Evolutionary conservation across 2,329 filamentous ascomycete genomes (phyloP), one percentile per base, ranked within the genome.

Genomic region (Geosmithia flava): DNA sequence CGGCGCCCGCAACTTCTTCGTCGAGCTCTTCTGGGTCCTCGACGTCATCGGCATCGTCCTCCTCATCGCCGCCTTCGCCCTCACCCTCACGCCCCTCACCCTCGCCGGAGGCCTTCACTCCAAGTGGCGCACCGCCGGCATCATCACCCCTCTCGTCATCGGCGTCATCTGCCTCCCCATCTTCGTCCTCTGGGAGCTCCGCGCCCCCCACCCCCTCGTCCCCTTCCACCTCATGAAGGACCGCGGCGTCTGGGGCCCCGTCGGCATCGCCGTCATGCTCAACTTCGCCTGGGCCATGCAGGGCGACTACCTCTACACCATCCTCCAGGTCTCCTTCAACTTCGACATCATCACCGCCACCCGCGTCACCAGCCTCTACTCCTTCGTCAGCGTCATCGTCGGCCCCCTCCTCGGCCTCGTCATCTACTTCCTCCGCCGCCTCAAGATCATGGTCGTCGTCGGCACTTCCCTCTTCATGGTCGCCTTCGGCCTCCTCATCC

Each of bases 401-500:
- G 80, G 80, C 27, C 67, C 72, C 43, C 55, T 76, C 44, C 65
- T 80, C 16, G 79, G 80, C 5, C 56, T 79, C 13, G 59, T 83
- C 30, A 72, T 83, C 40, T 73, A 69, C 64, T 70, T 68, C 48
- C 68, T 80, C 20, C 73, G 77, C 47, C 75, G 74, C 20, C 70
- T 83, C 56, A 84, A 84, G 57, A 59, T 68, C n/a, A 80, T 84
- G 59, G 81, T 83, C 56, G 61, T 83, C 40, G 62, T 64, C 27
- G 81, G 80, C 33, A 81, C 78, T 2, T 61, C 66, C 8, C 66
- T 83, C 2, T 83, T 80, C 65, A 67, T 80, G 55, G 75, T 80
- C n/a, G 78, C 80, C 1, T 83, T 82, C 52, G 80, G 80, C 10
- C 68, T 84, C 1, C 66, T 84, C 17, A 82, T 83, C 56, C 68